Evolutionary conservation across 2,329 filamentous ascomycete species (phyloP).

Genomic region (Alternaria panax): DNA sequence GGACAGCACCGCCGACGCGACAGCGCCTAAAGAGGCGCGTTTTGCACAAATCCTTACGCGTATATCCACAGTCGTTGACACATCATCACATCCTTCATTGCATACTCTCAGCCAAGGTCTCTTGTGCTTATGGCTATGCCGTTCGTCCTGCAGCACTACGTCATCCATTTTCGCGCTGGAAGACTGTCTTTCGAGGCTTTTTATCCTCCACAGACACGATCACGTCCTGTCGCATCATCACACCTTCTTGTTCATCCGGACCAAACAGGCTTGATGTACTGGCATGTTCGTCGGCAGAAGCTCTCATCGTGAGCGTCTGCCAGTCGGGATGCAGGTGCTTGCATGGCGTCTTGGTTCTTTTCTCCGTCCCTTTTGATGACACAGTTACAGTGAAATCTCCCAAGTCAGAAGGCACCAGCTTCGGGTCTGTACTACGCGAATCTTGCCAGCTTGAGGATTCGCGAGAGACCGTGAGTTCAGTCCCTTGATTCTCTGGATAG

Average conservation of each 20-base stretch:
- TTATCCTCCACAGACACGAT: conserved; percentile 25
- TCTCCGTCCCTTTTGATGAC: conserved; percentile 11
- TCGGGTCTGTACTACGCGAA: conserved; percentile 5
- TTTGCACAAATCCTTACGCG: background rate
- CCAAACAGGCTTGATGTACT: conserved; percentile 32
- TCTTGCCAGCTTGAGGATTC: conserved; percentile 2
- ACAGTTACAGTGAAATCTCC: conserved; percentile 26
- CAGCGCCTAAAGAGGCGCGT: too few species aligned
- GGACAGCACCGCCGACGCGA: too few species aligned
- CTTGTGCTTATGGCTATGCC: background rate
- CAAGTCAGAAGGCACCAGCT: conserved; percentile 21
- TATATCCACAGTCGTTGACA: too few species aligned
- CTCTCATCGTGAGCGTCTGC: conserved; percentile 19
- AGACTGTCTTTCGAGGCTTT: background rate
- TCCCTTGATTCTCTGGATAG: conserved; percentile 22
- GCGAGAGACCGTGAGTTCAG: conserved; percentile 18
- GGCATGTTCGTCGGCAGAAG: conserved; percentile 25
- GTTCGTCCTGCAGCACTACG: background rate
- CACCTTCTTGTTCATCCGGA: conserved; percentile 16
- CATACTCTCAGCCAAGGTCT: too few species aligned
- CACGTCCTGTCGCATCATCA: conserved; percentile 28
- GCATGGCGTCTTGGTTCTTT: conserved; percentile 15
- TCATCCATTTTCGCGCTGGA: background rate
- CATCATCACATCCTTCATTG: background rate
- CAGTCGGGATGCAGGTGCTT: conserved; percentile 21